Evolutionary conservation across 2,329 filamentous ascomycete species (phyloP).

Genomic region (Trichophyton simii): DNA sequence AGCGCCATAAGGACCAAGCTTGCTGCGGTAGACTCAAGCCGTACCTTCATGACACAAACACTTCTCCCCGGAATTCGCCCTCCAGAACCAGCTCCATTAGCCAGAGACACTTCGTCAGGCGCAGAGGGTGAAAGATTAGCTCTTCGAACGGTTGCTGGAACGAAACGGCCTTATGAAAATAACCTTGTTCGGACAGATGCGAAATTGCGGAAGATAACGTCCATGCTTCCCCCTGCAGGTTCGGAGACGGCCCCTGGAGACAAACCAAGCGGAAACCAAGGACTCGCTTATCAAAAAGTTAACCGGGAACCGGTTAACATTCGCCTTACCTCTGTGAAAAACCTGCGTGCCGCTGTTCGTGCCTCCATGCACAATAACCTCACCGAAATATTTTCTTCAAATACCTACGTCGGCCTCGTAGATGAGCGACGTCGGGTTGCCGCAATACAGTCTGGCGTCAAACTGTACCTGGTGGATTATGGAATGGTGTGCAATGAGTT

Average conservation of each 20-base stretch:
- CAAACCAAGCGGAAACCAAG: constrained; percentile 33
- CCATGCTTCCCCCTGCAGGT: constrained; percentile 66
- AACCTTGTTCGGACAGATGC: constrained; percentile 84
- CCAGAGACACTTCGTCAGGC: neutral
- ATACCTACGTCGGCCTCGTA: constrained; percentile 88
- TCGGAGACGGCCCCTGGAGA: constrained; percentile 6
- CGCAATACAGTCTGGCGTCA: constrained; percentile 87
- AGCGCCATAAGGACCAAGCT: constrained; percentile 64
- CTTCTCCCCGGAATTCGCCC: constrained; percentile 55
- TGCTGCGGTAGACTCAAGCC: constrained; percentile 79
- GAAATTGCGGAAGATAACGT: constrained; percentile 83
- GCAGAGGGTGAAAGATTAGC: constrained; percentile 21
- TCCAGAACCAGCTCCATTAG: constrained; percentile 19
- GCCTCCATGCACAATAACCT: constrained; percentile 71
- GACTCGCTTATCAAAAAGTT: constrained; percentile 57
- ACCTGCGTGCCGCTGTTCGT: constrained; percentile 67
- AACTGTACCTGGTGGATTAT: constrained; percentile 86
- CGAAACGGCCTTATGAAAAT: constrained; percentile 60
- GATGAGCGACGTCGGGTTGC: constrained; percentile 75
- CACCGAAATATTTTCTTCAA: constrained; percentile 72
- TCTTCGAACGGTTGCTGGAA: constrained; percentile 25
- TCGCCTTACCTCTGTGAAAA: constrained; percentile 71
- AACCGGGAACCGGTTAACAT: constrained; percentile 59
- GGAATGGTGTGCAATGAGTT: constrained; percentile 76
- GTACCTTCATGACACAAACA: constrained; percentile 88